Conservation (phyloP, 179 eudicot genomes). For the Heliamphora pulchella region DNA sequence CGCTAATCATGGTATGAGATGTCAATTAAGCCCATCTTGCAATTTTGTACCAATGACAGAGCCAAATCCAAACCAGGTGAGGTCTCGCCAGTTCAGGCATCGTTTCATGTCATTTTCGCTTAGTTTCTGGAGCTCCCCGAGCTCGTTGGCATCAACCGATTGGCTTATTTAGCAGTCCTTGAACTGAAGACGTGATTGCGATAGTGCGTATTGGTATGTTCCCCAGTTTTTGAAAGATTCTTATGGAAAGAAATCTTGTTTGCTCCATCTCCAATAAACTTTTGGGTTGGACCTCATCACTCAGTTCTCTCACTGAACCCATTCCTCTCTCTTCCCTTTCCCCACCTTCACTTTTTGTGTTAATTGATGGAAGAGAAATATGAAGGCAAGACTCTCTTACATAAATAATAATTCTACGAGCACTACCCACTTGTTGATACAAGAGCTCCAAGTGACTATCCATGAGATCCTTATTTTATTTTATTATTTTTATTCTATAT, state of each 20-base stretch:
- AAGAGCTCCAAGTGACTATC: too few species aligned
- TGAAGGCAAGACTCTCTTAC: too few species aligned
- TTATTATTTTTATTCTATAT: too few species aligned
- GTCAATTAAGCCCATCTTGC: too few species aligned
- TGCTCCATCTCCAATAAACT: conserved; percentile 36
- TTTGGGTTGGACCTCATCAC: conserved; percentile 17
- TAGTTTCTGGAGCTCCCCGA: conserved; percentile 26
- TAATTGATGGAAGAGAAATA: too few species aligned
- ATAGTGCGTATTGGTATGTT: conserved; percentile 34
- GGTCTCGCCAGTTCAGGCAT: conserved; percentile 55
- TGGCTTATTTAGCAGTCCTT: conserved; percentile 39
- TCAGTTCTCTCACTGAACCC: conserved; percentile 9
- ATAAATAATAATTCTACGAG: too few species aligned
- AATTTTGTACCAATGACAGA: conserved; percentile 45
- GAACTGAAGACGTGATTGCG: conserved; percentile 27
- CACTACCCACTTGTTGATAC: too few species aligned
- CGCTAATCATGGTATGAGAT: too few species aligned
- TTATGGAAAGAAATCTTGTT: conserved; percentile 54
- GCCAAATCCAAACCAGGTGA: conserved; percentile 55
- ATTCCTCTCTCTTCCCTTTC: background rate
- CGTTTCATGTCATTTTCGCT: conserved; percentile 47
- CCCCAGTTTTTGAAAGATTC: conserved; percentile 45
- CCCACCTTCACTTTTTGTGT: background rate
- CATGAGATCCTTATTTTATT: too few species aligned
- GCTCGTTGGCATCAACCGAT: conserved; percentile 34